phyloP scores from a whole-genome alignment of 805 yeast species.

The Wickerhamomyces mucosus region DNA sequence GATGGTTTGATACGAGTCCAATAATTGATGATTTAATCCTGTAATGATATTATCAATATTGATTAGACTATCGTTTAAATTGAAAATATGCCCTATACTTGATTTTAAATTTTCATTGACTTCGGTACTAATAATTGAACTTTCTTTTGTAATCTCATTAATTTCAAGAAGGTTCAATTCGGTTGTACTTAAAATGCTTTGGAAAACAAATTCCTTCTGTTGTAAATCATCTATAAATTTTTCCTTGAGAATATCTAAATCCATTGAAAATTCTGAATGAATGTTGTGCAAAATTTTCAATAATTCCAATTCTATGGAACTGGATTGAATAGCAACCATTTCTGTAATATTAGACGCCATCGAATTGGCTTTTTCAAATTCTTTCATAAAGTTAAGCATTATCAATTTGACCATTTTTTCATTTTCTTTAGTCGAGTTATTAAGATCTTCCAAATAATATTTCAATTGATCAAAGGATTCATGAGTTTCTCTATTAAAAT shows the following conservation, averaged over 20 bases:
- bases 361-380: constrained; percentile 9
- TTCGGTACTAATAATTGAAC: neutral
- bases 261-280: constrained; percentile 3
- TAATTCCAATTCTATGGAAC: constrained; percentile 7
- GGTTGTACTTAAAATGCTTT: neutral
- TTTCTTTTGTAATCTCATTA: constrained; percentile 3
- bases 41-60: constrained; percentile 5
- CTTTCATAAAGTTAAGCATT: constrained; percentile 7
- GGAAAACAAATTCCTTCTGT: constrained; percentile 1
- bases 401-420: constrained; percentile 7
- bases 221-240: constrained; percentile 11
- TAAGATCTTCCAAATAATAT: constrained; percentile 9
- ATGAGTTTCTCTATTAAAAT: constrained; percentile 12
- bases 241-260: constrained; percentile 5
- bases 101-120: constrained; percentile 2
- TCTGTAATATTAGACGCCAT: constrained; percentile 10
- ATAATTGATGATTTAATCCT: constrained; percentile 2
- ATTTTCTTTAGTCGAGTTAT: constrained; percentile 3
- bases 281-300: constrained; percentile 6
- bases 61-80: constrained; percentile 4
- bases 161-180: neutral
- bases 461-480: constrained; percentile 6
- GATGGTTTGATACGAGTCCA: constrained; percentile 5
- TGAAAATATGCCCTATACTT: constrained; percentile 1
- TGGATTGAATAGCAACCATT: constrained; percentile 7